A percentile compares a stretch with the other conserved stretches of the same genome.
Conservation (phyloP, 1,284 basidiomycete species). For the Tylopilus orsonianus region DNA sequence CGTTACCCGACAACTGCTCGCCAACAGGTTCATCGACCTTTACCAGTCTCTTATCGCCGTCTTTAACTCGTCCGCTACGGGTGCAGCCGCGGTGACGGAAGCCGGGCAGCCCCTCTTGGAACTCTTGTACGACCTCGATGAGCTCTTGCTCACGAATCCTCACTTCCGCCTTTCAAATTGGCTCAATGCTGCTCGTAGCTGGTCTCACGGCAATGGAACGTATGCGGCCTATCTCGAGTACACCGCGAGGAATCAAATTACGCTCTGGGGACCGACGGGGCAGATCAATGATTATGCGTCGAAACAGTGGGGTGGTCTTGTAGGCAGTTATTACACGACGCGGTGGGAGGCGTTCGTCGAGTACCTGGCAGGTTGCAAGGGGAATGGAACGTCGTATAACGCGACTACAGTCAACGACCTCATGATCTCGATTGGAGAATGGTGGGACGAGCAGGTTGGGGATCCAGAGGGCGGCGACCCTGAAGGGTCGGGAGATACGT, state of each 20-base stretch:
- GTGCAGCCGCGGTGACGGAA: conserved; percentile 21
- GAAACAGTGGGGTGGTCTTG: conserved; percentile 46
- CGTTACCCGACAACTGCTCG: conserved; percentile 41
- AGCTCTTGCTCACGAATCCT: conserved; percentile 35
- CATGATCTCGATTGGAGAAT: conserved; percentile 36
- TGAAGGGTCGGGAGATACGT: conserved; percentile 15
- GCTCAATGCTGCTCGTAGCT: conserved; percentile 39
- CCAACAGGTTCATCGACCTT: conserved; percentile 39
- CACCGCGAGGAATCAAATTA: conserved; percentile 45
- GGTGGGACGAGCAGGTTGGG: conserved; percentile 33
- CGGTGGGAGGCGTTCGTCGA: conserved; percentile 41
- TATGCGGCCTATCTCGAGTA: conserved; percentile 41
- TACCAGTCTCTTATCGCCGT: conserved; percentile 35
- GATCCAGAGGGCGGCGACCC: neutral
- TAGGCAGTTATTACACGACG: conserved; percentile 38
- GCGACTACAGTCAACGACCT: conserved; percentile 21
- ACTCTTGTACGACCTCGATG: conserved; percentile 39
- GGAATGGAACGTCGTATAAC: conserved; percentile 33
- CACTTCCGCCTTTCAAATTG: conserved; percentile 40
- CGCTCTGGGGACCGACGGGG: conserved; percentile 47
- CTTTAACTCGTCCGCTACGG: conserved; percentile 28
- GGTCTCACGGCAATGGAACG: conserved; percentile 31
- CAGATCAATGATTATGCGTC: conserved; percentile 46
- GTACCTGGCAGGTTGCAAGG: conserved; percentile 35
- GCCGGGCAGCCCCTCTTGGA: conserved; percentile 32